Percentiles rank a stretch among this genome's conserved stretches.
Evolutionary conservation across 2,329 filamentous ascomycete species (phyloP).

Genomic region (Fusarium anthophilum): DNA sequence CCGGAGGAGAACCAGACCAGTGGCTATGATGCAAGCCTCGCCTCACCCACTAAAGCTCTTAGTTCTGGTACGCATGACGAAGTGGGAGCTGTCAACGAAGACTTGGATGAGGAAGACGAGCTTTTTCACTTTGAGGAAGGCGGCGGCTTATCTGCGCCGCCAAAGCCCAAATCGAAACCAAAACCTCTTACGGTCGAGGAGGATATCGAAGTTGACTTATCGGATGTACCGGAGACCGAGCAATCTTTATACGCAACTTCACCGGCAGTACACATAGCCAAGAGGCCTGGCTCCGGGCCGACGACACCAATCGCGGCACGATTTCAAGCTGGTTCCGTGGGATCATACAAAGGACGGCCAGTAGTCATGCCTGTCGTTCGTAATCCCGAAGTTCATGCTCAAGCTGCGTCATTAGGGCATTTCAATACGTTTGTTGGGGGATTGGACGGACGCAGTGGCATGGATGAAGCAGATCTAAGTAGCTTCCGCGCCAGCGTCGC

Average conservation of each 20-base stretch:
- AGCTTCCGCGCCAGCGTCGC: constrained; percentile 56
- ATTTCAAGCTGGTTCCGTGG: constrained; percentile 54
- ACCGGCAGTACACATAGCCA: constrained; percentile 54
- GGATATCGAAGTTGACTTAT: constrained; percentile 46
- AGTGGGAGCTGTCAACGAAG: constrained; percentile 10
- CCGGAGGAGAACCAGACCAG: constrained; percentile 4
- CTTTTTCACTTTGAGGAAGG: constrained; percentile 60
- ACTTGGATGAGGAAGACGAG: constrained; percentile 47
- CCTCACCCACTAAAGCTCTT: constrained; percentile 8
- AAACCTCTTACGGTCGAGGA: constrained; percentile 46
- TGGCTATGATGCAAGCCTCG: not conserved
- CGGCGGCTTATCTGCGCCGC: constrained; percentile 46
- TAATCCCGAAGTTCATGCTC: constrained; percentile 58
- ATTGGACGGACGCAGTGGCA: constrained; percentile 60
- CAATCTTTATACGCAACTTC: constrained; percentile 54
- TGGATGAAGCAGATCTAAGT: constrained; percentile 56
- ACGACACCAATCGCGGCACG: constrained; percentile 47
- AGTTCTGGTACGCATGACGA: not conserved
- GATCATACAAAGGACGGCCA: constrained; percentile 64
- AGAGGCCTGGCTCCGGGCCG: constrained; percentile 39
- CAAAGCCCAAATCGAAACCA: constrained; percentile 40
- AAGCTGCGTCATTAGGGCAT: constrained; percentile 59
- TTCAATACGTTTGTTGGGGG: constrained; percentile 63
- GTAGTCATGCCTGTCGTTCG: constrained; percentile 63
- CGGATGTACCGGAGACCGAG: constrained; percentile 35